A percentile compares a stretch with the other conserved stretches of the same genome.
phyloP scores from a whole-genome alignment of 768 basidiomycete species.

The Tylopilus balloui region DNA sequence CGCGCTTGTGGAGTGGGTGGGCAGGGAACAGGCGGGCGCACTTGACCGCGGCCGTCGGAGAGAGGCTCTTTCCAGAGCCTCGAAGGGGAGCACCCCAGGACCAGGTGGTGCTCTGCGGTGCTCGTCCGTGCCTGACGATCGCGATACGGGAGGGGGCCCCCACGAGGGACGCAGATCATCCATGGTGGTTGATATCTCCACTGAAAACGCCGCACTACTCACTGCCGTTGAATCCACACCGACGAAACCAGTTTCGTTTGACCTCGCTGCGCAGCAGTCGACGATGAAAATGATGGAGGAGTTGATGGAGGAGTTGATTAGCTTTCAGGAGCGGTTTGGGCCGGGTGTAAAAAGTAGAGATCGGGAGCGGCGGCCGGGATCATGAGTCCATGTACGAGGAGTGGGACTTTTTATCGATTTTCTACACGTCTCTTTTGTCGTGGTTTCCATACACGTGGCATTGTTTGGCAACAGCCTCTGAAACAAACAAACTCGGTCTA shows the following conservation, averaged over 20 bases:
- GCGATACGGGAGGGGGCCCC: conserved; percentile 10
- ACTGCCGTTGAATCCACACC: conserved; percentile 9
- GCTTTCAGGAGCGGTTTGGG: conserved; percentile 87
- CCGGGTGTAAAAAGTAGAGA: conserved; percentile 49
- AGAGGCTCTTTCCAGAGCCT: conserved; percentile 59
- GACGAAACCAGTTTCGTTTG: conserved; percentile 6
- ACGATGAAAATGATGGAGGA: conserved; percentile 89
- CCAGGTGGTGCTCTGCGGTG: conserved; percentile 4
- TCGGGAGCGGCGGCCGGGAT: conserved; percentile 45
- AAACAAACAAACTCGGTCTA: conserved; percentile 21
- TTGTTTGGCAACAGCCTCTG: conserved; percentile 27
- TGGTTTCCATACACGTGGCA: conserved; percentile 14
- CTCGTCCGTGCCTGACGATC: conserved; percentile 13
- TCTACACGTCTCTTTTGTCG: conserved; percentile 3
- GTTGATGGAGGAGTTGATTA: conserved; percentile 83
- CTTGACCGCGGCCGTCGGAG: conserved; percentile 65
- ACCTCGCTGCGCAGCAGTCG: conserved; percentile 21
- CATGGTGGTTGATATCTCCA: conserved; percentile 33
- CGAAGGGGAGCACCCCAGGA: conserved; percentile 27
- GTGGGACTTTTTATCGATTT: conserved; percentile 5
- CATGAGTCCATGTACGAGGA: conserved; percentile 18
- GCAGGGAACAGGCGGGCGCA: conserved; percentile 75
- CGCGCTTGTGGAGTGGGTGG: conserved; percentile 91
- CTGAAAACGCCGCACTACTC: conserved; percentile 13
- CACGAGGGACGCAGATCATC: conserved; percentile 21